Evolutionary conservation across 208 protist genomes (phyloP).

Genomic region (Wallacemonas sp.): DNA sequence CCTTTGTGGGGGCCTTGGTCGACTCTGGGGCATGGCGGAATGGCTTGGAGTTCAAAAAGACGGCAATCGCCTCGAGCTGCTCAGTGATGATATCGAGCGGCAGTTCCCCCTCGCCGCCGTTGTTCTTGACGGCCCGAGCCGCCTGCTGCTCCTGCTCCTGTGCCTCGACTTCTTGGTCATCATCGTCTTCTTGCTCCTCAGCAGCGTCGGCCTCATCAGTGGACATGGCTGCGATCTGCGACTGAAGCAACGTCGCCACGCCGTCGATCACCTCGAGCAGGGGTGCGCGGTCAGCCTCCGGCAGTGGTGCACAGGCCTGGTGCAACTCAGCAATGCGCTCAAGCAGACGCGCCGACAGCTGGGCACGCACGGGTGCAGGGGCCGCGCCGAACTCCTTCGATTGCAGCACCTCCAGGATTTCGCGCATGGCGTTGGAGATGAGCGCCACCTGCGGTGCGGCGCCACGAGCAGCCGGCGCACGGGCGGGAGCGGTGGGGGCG

Average conservation of each 20-base stretch:
- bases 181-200: too few species aligned
- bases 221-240: constrained; percentile 3
- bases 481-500: neutral
- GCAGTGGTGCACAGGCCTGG: neutral
- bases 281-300: constrained; percentile 4
- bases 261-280: constrained; percentile 22
- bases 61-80: constrained; percentile 37
- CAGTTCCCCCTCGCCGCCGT: neutral
- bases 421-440: constrained; percentile 24
- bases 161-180: too few species aligned
- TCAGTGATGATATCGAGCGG: neutral
- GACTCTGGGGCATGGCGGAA: neutral
- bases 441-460: neutral
- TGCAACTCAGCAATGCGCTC: constrained; percentile 2
- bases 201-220: too few species aligned
- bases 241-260: constrained; percentile 11
- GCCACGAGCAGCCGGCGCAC: neutral
- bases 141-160: too few species aligned
- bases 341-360: constrained; percentile 3
- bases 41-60: constrained; percentile 21
- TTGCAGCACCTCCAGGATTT: constrained; percentile 35
- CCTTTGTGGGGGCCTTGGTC: constrained; percentile 3
- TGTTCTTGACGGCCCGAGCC: too few species aligned
- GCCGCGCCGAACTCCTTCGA: constrained; percentile 29
- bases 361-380: constrained; percentile 8